Percentiles rank a stretch among this genome's conserved stretches.
phyloP scores from a whole-genome alignment of 345 rosid genomes.

The Camelina laxa region DNA sequence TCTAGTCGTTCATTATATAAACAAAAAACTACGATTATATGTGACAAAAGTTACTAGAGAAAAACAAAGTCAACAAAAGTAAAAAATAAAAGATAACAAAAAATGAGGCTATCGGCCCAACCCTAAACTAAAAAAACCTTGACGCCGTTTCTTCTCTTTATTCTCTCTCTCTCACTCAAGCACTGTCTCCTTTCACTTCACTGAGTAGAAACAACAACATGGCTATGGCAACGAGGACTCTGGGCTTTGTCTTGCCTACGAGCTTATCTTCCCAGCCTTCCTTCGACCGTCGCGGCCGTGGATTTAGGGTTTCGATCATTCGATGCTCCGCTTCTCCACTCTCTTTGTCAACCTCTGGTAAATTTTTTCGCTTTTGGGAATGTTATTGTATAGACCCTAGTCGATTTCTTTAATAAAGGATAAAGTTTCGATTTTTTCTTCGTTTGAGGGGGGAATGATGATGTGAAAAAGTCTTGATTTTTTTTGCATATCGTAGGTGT shows the following conservation, averaged over 20 bases:
- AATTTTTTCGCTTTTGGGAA: neutral
- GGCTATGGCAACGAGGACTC: constrained; percentile 41
- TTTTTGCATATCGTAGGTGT: constrained; percentile 38
- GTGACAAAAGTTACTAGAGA: too few relatives aligned
- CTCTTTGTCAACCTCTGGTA: constrained; percentile 58
- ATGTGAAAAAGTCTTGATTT: constrained; percentile 8
- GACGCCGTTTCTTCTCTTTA: neutral
- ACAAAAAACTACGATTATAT: too few relatives aligned
- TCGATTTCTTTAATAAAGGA: neutral
- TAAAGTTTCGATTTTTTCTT: neutral
- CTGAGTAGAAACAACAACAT: constrained; percentile 14
- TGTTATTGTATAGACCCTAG: neutral
- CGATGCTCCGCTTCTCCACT: constrained; percentile 60
- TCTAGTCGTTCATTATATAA: too few relatives aligned
- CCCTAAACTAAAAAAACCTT: neutral
- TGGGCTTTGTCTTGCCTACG: constrained; percentile 30
- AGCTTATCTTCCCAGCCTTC: constrained; percentile 34
- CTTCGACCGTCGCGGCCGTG: constrained; percentile 28
- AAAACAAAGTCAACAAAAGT: too few relatives aligned
- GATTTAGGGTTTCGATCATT: constrained; percentile 47
- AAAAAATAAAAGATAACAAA: neutral
- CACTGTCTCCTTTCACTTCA: neutral
- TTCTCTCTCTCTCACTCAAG: neutral
- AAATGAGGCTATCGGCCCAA: neutral
- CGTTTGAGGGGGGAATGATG: neutral